Base-by-base conservation (phyloP, 2,329 filamentous ascomycete genomes). In the Paraphaeosphaeria minitans region DNA sequence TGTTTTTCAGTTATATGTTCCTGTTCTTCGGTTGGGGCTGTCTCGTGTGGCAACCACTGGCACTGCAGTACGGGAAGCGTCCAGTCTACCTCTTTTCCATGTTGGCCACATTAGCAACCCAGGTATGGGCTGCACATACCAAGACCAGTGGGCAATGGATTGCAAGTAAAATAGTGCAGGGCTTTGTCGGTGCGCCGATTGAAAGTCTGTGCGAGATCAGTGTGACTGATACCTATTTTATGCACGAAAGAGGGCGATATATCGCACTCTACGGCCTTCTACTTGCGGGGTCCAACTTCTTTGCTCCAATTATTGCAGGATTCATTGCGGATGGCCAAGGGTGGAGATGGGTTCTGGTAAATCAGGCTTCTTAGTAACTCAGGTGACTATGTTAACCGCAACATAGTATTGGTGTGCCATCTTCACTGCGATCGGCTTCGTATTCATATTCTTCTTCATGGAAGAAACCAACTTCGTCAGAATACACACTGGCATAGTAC, bases 361-460 rank as follows among this genome's bases (percentile, higher is more conserved):
- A 55, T 52, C 14, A 37, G 4, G 10, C 4, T 27, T 3, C 22
- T n/a, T n/a, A 16, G 19, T n/a, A 35, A 41, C 43, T 9, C 14
- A 8, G n/a, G 21, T 37, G 41, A 22, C 10, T 12, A 2, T 42
- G 31, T 47, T 55, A 39, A 56, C 43, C 16, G 16, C 9, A 1
- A 21, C 2, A n/a, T 42, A 65, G 57, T 80, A 82, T 64, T 85
- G 83, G 77, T 81, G 81, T 35, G 82, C 84, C 4, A 86, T 88
- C 29, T 79, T 87, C 62, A 70, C 75, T 3, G 83, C 73, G 0
- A 71, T 81, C 1, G 77, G 74, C 10, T 81, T 83, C 39, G 65
- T 87, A 19, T 78, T 85, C 61, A 72, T 83, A 1, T 86, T 85
- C 74, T 83, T 87, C 65, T 81, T 83, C 69, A 81, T 86, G 78